Evolutionary conservation across 179 eudicot genomes (phyloP).

Genomic region (Drosera spatulata): DNA sequence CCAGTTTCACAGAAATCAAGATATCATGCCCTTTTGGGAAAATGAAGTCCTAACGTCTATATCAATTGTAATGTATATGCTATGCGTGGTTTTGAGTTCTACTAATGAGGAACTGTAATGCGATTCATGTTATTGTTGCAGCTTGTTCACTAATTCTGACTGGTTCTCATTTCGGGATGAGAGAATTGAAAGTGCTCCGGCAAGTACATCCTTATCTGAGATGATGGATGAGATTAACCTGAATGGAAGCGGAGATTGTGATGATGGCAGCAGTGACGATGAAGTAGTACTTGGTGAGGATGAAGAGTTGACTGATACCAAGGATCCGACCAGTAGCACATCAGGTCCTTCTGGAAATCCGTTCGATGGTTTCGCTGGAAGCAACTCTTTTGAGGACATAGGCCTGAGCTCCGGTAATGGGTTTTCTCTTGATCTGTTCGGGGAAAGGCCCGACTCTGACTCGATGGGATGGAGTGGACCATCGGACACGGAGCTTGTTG

Average conservation of each 20-base stretch:
- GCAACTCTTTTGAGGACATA: slow-evolving; percentile 9
- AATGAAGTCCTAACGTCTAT: too few relatives aligned
- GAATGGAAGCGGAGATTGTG: slow-evolving; percentile 38
- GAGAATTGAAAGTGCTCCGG: slow-evolving; percentile 33
- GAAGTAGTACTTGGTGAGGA: slow-evolving; percentile 90
- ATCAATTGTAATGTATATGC: too few relatives aligned
- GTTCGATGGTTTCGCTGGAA: slow-evolving; percentile 16
- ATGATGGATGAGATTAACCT: slow-evolving; percentile 68
- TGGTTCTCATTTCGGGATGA: slow-evolving; percentile 97
- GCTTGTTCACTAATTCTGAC: slow-evolving; percentile 91
- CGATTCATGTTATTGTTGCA: slow-evolving; percentile 21
- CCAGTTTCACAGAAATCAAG: too few relatives aligned
- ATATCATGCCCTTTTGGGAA: too few relatives aligned
- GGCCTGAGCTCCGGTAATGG: slow-evolving; percentile 11
- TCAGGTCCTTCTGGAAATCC: slow-evolving; percentile 17
- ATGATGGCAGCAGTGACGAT: slow-evolving; percentile 65
- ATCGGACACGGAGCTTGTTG: slow-evolving; percentile 43
- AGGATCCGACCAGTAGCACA: slow-evolving; percentile 23
- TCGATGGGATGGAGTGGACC: slow-evolving; percentile 74
- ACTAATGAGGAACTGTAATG: background rate
- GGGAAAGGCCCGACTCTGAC: slow-evolving; percentile 52
- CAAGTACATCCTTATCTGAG: slow-evolving; percentile 42
- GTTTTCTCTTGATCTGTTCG: slow-evolving; percentile 25
- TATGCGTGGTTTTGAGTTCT: too few relatives aligned
- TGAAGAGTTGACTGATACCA: slow-evolving; percentile 46